These are phyloP conservation scores for Cynanchum wilfordii DNA, from an alignment of 257 asterid genomes.

Conservation along the genomic window DNA sequence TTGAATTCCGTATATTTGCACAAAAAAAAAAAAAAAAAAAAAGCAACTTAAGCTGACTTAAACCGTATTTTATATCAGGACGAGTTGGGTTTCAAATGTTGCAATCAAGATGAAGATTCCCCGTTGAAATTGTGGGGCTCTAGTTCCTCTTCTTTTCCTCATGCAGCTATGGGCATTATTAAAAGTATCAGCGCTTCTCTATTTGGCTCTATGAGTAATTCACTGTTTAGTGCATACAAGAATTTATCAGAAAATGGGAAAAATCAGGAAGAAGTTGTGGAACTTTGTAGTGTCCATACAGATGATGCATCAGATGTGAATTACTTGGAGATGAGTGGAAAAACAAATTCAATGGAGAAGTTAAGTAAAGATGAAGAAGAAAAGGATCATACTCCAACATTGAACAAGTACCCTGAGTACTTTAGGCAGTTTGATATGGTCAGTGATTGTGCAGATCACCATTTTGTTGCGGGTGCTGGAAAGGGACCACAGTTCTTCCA, in stretches of 20 bases:
- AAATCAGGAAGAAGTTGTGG: conserved; percentile 38
- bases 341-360: conserved; percentile 25
- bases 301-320: conserved; percentile 19
- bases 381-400: conserved; percentile 20
- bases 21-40: background rate
- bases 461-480: conserved; percentile 52
- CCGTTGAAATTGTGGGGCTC: conserved; percentile 17
- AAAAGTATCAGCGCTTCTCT: conserved; percentile 52
- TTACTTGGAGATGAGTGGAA: conserved; percentile 26
- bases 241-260: conserved; percentile 33
- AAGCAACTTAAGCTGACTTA: background rate
- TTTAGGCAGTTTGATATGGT: conserved; percentile 81
- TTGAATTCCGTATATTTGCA: background rate
- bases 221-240: conserved; percentile 41
- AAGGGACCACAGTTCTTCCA: conserved; percentile 46
- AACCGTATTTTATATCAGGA: conserved; percentile 40
- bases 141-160: conserved; percentile 49
- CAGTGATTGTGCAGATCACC: conserved; percentile 74
- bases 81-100: conserved; percentile 23
- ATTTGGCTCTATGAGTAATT: conserved; percentile 41
- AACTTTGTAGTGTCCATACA: conserved; percentile 32
- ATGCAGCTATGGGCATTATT: conserved; percentile 49
- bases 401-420: conserved; percentile 30
- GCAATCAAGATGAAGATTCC: conserved; percentile 23
- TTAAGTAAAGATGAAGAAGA: conserved; percentile 28